These are phyloP conservation scores for Cercospora sp. DNA, from an alignment of 2,329 filamentous ascomycete genomes.

Conservation along the genomic window DNA sequence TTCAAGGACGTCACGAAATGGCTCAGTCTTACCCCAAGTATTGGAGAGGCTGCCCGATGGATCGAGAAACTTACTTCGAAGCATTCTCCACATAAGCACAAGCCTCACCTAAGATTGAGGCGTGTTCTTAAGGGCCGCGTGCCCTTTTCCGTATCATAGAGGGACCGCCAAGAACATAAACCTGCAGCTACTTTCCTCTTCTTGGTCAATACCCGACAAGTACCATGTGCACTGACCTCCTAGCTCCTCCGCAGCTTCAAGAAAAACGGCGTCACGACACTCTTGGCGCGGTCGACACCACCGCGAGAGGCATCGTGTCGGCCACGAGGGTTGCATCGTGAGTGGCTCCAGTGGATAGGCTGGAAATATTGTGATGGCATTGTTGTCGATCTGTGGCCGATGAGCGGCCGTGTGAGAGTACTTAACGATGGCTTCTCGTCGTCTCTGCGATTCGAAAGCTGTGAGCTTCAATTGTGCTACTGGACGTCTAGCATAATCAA, in stretches of 20 bases:
- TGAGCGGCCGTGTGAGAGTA: conserved; percentile 3
- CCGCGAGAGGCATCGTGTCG: neutral
- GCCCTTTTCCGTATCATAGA: conserved; percentile 8
- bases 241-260: conserved; percentile 13
- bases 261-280: conserved; percentile 6
- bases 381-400: neutral
- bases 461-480: neutral
- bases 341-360: conserved; percentile 10
- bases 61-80: neutral
- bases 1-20: neutral
- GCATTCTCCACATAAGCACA: conserved; percentile 4
- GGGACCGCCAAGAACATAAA: conserved; percentile 16
- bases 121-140: conserved; percentile 6
- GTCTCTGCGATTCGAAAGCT: neutral
- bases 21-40: neutral
- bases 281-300: neutral
- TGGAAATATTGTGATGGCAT: conserved; percentile 5
- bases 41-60: neutral
- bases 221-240: conserved; percentile 17
- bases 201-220: conserved; percentile 13
- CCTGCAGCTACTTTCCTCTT: conserved; percentile 17
- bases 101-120: conserved; percentile 4
- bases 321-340: conserved; percentile 14
- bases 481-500: neutral
- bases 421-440: neutral